phyloP scores from a whole-genome alignment of 2,329 filamentous ascomycete genomes.

The Ilyonectria destructans region DNA sequence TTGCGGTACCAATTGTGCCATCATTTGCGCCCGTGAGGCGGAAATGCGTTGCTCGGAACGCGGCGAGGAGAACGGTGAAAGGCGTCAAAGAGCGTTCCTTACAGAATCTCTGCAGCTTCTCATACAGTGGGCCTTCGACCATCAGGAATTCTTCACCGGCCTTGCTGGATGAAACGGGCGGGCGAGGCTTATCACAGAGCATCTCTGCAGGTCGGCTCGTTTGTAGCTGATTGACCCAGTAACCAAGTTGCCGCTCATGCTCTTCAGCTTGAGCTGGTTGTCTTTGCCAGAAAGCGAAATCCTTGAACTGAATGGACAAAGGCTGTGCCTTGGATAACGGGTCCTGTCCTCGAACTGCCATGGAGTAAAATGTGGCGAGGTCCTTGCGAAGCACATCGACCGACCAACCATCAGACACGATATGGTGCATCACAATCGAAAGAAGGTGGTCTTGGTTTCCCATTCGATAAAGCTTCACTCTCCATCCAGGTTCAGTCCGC shows the following conservation, averaged over 20 bases:
- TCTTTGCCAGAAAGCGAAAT: conserved; percentile 36
- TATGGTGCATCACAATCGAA: conserved; percentile 51
- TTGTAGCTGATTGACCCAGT: conserved; percentile 24
- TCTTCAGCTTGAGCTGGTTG: not conserved
- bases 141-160: conserved; percentile 18
- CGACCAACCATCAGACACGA: conserved; percentile 51
- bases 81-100: conserved; percentile 12
- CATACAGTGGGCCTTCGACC: conserved; percentile 25
- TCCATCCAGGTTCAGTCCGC: conserved; percentile 42
- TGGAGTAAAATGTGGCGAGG: conserved; percentile 16
- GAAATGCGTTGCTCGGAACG: conserved; percentile 45
- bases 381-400: conserved; percentile 22
- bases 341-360: conserved; percentile 31
- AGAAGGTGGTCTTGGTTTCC: conserved; percentile 39
- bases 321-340: conserved; percentile 33
- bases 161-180: conserved; percentile 26
- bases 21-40: conserved; percentile 43
- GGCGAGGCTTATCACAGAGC: conserved; percentile 27
- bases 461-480: conserved; percentile 33
- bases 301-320: conserved; percentile 44
- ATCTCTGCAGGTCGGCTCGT: conserved; percentile 26
- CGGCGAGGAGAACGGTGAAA: conserved; percentile 39
- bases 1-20: conserved; percentile 41
- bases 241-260: conserved; percentile 14
- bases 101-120: conserved; percentile 31